Percentiles rank a stretch among this genome's conserved stretches.
These are phyloP conservation scores for Gymnopilus junonius DNA, from an alignment of 768 basidiomycete species.

Conservation along the genomic window DNA sequence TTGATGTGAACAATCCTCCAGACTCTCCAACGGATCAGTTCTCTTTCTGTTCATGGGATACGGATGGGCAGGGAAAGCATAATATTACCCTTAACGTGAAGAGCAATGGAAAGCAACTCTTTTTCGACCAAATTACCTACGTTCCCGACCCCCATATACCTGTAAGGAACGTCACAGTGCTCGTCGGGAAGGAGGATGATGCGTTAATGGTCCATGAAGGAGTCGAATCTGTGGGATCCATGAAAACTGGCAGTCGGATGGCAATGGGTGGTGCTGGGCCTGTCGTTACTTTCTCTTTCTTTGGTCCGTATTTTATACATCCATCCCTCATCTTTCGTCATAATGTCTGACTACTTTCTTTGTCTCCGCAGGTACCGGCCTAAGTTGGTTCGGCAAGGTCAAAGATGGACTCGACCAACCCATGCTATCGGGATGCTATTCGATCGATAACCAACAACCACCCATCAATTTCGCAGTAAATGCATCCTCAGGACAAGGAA, in stretches of 20 bases:
- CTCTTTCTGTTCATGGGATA: slow-evolving; percentile 20
- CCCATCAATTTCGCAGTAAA: slow-evolving; percentile 23
- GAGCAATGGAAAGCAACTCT: slow-evolving; percentile 11
- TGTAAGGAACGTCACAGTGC: slow-evolving; percentile 19
- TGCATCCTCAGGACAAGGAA: slow-evolving; percentile 3
- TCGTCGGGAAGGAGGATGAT: slow-evolving; percentile 24
- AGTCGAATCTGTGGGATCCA: slow-evolving; percentile 12
- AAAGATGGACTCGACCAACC: not conserved
- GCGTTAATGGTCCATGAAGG: slow-evolving; percentile 17
- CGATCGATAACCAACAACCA: slow-evolving; percentile 29
- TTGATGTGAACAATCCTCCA: slow-evolving; percentile 9
- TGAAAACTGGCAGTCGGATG: slow-evolving; percentile 4
- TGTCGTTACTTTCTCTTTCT: not conserved
- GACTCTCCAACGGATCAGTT: slow-evolving; percentile 20
- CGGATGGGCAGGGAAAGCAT: slow-evolving; percentile 14
- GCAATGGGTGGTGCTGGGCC: not conserved
- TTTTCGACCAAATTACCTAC: slow-evolving; percentile 25
- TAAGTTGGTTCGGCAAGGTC: slow-evolving; percentile 1
- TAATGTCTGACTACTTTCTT: not conserved
- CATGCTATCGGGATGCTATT: slow-evolving; percentile 21
- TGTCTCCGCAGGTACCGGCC: not conserved
- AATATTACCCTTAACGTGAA: slow-evolving; percentile 20
- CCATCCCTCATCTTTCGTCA: not conserved
- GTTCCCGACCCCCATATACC: slow-evolving; percentile 10
- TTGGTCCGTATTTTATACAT: not conserved